A percentile compares a stretch with the other conserved stretches of the same genome.
These are phyloP conservation scores for Fusarium devonianum DNA, from an alignment of 2,329 filamentous ascomycete genomes.

Conservation along the genomic window DNA sequence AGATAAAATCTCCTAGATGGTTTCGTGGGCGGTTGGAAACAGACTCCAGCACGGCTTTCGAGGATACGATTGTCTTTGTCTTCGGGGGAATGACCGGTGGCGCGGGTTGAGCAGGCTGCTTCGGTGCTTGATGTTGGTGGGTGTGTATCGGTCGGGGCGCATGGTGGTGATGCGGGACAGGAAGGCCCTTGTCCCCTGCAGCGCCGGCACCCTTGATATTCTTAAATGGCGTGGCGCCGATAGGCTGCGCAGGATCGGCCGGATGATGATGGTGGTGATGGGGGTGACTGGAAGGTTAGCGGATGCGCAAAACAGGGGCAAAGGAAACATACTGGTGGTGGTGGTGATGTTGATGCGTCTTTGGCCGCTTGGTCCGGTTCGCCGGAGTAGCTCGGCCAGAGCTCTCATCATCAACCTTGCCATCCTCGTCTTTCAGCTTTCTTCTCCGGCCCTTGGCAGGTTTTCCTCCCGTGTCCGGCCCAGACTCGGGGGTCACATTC, in stretches of 20 bases:
- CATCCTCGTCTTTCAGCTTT: conserved; percentile 80
- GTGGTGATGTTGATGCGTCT: conserved; percentile 71
- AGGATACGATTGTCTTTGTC: conserved; percentile 71
- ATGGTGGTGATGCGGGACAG: conserved; percentile 59
- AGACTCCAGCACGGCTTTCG: conserved; percentile 74
- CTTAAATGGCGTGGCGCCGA: conserved; percentile 56
- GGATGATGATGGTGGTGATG: conserved; percentile 65
- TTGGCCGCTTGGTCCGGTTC: conserved; percentile 69
- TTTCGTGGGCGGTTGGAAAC: conserved; percentile 74
- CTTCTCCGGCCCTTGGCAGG: conserved; percentile 65
- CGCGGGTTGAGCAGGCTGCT: conserved; percentile 34
- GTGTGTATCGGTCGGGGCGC: conserved; percentile 46
- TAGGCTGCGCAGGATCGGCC: conserved; percentile 55
- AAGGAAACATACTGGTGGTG: conserved; percentile 67
- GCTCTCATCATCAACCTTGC: conserved; percentile 70
- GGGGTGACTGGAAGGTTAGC: conserved; percentile 52
- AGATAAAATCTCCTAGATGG: conserved; percentile 86
- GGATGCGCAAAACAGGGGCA: conserved; percentile 1
- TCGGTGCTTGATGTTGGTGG: conserved; percentile 34
- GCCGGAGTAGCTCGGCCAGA: conserved; percentile 68
- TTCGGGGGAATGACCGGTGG: conserved; percentile 58
- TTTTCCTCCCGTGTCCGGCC: conserved; percentile 51
- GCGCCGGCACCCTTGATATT: conserved; percentile 56
- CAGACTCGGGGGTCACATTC: conserved; percentile 53
- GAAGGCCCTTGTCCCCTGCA: conserved; percentile 52